Percentiles rank a stretch among this genome's conserved stretches.
These are phyloP conservation scores for Citrus sp. DNA, from an alignment of 345 rosid genomes.

Conservation along the genomic window DNA sequence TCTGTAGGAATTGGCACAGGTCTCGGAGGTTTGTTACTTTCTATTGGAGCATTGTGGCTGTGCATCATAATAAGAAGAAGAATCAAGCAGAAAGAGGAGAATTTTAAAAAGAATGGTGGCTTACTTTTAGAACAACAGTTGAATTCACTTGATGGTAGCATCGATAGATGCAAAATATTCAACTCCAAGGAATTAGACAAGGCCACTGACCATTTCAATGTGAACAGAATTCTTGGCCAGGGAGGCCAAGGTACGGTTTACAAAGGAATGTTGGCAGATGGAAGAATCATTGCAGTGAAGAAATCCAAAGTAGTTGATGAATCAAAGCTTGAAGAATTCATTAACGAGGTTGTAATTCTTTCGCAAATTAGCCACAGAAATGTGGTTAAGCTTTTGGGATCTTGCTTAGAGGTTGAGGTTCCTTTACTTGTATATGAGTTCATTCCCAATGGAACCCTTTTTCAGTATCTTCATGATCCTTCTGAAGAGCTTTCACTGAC, in stretches of 20 bases:
- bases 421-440: background rate
- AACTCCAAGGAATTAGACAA: background rate
- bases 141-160: background rate
- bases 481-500: background rate
- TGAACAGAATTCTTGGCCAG: background rate
- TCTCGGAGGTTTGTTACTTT: background rate
- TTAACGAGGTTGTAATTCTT: background rate
- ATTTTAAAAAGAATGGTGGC: background rate
- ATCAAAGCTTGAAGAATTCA: background rate
- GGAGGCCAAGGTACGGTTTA: background rate
- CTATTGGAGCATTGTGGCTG: background rate
- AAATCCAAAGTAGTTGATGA: background rate
- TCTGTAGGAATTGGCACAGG: background rate
- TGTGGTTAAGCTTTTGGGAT: constrained; percentile 4
- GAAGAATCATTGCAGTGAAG: background rate
- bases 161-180: background rate
- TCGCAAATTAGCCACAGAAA: background rate
- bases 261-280: constrained; percentile 2
- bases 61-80: background rate
- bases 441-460: constrained; percentile 7
- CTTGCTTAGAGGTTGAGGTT: background rate
- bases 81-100: background rate
- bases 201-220: background rate
- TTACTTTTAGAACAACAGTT: background rate
- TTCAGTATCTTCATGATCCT: background rate